These are phyloP conservation scores for Halocafeteria seosinensis DNA, from an alignment of 108 stramenopile genomes.

Conservation along the genomic window DNA sequence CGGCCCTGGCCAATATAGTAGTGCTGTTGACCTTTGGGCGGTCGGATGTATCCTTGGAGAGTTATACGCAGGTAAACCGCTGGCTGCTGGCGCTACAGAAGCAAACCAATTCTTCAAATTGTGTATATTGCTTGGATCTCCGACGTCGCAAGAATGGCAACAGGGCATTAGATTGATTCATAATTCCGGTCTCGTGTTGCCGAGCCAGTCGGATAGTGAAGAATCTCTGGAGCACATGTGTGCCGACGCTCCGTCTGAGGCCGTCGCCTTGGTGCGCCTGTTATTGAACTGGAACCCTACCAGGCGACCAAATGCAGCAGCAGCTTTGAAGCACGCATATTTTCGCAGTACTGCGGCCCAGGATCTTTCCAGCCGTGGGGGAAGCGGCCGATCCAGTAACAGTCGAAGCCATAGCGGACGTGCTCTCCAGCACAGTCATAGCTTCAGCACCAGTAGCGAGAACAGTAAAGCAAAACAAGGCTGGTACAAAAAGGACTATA, in stretches of 20 bases:
- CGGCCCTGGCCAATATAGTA: neutral
- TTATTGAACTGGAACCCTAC: neutral
- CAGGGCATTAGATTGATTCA: neutral
- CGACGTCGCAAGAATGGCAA: neutral
- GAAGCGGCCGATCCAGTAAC: no score
- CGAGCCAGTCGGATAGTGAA: neutral
- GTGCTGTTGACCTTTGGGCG: constrained; percentile 13
- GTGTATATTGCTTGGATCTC: neutral
- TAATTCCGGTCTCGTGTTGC: neutral
- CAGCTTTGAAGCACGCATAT: neutral
- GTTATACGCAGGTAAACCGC: neutral
- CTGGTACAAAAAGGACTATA: no score
- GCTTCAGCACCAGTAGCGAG: no score
- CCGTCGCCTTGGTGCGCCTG: neutral
- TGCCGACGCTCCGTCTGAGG: neutral
- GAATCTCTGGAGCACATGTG: neutral
- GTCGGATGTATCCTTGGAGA: constrained; percentile 6
- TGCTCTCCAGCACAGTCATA: no score
- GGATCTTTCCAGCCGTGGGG: no score
- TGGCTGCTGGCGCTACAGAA: constrained; percentile 9
- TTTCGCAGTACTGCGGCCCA: no score
- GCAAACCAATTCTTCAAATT: neutral
- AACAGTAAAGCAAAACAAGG: no score
- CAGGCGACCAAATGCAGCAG: neutral
- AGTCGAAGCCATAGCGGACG: no score